Evolutionary conservation across 2,329 filamentous ascomycete species (phyloP).

Genomic region (Paramyrothecium roridum): DNA sequence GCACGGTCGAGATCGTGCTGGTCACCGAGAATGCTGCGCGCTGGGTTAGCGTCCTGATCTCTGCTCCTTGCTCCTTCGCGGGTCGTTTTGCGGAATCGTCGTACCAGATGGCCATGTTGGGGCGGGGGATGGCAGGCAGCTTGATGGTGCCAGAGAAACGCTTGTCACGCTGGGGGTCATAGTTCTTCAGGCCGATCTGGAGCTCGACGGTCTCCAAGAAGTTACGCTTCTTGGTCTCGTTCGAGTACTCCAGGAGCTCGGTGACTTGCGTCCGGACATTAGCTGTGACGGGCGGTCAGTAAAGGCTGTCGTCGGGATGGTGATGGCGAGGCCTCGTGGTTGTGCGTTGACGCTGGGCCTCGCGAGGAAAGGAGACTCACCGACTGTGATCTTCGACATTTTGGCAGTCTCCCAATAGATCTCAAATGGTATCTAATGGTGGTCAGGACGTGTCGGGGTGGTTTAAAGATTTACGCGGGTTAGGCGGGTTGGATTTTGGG

Average conservation of each 20-base stretch:
- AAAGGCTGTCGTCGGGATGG: constrained; percentile 8
- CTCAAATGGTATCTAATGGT: constrained; percentile 65
- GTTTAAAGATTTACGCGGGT: constrained; percentile 7
- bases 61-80: background rate
- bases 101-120: constrained; percentile 79
- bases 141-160: constrained; percentile 99
- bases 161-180: constrained; percentile 99
- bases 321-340: too few relatives aligned
- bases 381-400: constrained; percentile 86
- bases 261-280: constrained; percentile 94
- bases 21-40: constrained; percentile 58
- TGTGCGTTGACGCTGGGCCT: background rate
- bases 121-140: constrained; percentile 87
- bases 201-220: constrained; percentile 94
- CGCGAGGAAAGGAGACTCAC: constrained; percentile 32
- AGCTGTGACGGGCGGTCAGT: constrained; percentile 47
- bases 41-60: constrained; percentile 8
- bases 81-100: constrained; percentile 7
- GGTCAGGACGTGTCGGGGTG: constrained; percentile 37
- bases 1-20: constrained; percentile 99
- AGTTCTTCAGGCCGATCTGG: constrained; percentile 96
- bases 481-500: constrained; percentile 14
- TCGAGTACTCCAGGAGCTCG: constrained; percentile 92
- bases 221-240: constrained; percentile 94
- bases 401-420: constrained; percentile 86